Evolutionary conservation across 129 eudicot genomes (phyloP).

Genomic region (Silybum marianum): DNA sequence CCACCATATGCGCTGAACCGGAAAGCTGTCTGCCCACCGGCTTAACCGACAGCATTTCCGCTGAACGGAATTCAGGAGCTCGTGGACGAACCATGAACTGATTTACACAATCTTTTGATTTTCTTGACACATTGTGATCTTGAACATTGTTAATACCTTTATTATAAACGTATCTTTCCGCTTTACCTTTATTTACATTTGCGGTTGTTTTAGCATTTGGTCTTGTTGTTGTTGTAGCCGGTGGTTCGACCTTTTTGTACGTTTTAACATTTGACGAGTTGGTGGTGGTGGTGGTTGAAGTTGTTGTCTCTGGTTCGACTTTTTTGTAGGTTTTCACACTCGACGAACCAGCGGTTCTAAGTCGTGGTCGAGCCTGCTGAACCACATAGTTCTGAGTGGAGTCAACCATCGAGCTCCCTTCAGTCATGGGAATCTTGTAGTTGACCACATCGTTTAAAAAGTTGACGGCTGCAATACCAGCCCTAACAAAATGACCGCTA

Average conservation of each 20-base stretch:
- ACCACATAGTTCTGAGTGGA: conserved; percentile 47
- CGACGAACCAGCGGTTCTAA: conserved; percentile 36
- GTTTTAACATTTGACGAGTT: conserved; percentile 42
- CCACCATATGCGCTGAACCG: conserved; percentile 55
- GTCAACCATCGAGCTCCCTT: conserved; percentile 55
- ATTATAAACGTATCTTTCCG: conserved; percentile 36
- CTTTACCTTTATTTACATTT: conserved; percentile 40
- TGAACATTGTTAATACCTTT: conserved; percentile 29
- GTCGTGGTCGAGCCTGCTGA: conserved; percentile 45
- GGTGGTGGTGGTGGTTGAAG: conserved; percentile 35
- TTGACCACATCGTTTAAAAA: conserved; percentile 74
- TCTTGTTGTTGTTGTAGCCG: conserved; percentile 35
- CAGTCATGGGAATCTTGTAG: conserved; percentile 68
- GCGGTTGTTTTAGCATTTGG: conserved; percentile 30
- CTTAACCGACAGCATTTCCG: conserved; percentile 33
- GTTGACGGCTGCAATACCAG: conserved; percentile 92
- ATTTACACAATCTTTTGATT: conserved; percentile 49
- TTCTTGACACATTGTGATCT: conserved; percentile 45
- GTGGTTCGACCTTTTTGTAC: conserved; percentile 42
- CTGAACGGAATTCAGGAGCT: conserved; percentile 40
- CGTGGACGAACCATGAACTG: conserved; percentile 39
- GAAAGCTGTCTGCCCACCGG: conserved; percentile 52
- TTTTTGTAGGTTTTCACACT: conserved; percentile 46
- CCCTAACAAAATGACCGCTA: conserved; percentile 74
- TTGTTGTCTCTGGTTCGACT: conserved; percentile 39